Evolutionary conservation across 2,329 filamentous ascomycete species (phyloP), one percentile per base, ranked within the genome.

Genomic region (Rhinocladiella similis): DNA sequence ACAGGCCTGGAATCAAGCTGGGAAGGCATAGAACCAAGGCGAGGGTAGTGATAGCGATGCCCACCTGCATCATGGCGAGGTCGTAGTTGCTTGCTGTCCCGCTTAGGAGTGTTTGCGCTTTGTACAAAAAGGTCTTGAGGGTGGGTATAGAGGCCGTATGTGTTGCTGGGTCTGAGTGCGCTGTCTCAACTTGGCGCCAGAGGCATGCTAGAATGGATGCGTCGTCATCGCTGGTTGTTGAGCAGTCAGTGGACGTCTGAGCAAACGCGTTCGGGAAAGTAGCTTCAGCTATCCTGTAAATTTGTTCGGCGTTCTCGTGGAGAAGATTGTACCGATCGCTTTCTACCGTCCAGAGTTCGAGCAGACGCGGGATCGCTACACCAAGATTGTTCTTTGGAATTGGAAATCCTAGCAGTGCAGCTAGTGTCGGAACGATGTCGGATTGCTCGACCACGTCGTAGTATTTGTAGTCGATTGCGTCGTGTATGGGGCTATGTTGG

Each of bases 21-120:
- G 64, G 65, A 13, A 77, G 46, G 33, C 56, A 59, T 7, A 57
- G 43, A 65, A 38, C 67, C 53, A 38, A 67, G 57, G 45, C 54
- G 7, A 76, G 38, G 3, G 61, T 62, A 3, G 75, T 25, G 3
- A 68, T 61, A 22, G 76, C 73, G 25, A 79, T 46, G 2, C 82
- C 82, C 10, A 67, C 52, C 27, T 76, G 63, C 47, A 95, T 80
- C 50, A 81, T 84, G 1, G 79, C 68, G 61, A 95, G 78, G 68
- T 96, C 82, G 70, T 99, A 99, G 69, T 96, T 95, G 71, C 91
- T 97, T 3, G 94, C 92, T 69, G 94, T 91, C 66, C 85, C 87
- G 66, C 90, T 95, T 82, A 99, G 89, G 14, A 91, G 75, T 19
- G 83, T 79, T 70, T 97, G 94, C 1, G 91, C 88, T 54, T 79